Evolutionary conservation across 2,329 filamentous ascomycete genomes (phyloP), one percentile per base, ranked within the genome.

Genomic region (Diaporthe caulivora): DNA sequence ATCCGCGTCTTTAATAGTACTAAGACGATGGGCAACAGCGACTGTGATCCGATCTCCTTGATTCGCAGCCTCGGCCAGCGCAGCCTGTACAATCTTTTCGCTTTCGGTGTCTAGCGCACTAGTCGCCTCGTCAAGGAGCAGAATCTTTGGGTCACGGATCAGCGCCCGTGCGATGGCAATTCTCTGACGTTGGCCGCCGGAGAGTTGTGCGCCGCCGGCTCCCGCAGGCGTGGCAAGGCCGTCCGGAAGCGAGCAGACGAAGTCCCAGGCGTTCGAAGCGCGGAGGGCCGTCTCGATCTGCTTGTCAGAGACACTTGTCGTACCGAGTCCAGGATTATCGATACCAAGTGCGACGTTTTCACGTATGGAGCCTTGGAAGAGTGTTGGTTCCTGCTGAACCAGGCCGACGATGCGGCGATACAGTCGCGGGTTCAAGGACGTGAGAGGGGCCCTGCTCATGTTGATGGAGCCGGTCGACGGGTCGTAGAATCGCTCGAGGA

Each of bases 11-110:
- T 84, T 82, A 47, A 86, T 82, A 0, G 91, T 91, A 37, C 88
- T 90, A 0, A 91, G 83, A 83, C 90, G 26, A 80, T 92, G 90
- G 0, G 92, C 91, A 72, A 93, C 92, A 53, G 92, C 87, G 40
- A 94, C 89, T 0, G 90, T 93, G 0, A 92, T 93, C 24, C 91
- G 85, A 34, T 87, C 87, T 53, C 86, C 83, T 0, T 89, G 89
- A 0, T 92, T 85, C 24, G 60, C 31, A 17, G 42, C 42, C 18
- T 47, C 58, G 11, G 55, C 60, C 24, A 74, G 18, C 10, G 62
- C 68, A 17, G 62, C 51, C n/a, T 74, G 72, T 11, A 91, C 88
- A 15, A 90, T 83, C 79, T 88, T 86, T 80, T 90, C 88, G 42
- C 87, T 87, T 78, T 91, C 89, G 0, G 90, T 92, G 62, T 90